Evolutionary conservation across 495 filamentous ascomycete genomes (phyloP).

Genomic region (Aspergillus biplanus): DNA sequence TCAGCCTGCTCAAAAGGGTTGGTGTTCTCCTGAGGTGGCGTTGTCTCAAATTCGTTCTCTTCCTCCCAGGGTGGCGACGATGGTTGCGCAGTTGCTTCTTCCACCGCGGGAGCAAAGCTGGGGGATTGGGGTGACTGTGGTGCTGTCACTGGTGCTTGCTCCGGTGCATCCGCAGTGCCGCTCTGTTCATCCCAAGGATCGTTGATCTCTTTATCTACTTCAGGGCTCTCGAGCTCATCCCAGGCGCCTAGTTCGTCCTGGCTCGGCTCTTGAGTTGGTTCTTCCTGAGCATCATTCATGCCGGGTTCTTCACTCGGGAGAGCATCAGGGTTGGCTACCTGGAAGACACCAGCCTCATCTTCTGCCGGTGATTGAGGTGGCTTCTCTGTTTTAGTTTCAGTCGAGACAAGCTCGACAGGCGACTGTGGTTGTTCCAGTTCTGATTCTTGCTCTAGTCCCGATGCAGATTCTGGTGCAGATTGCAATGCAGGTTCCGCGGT

Average conservation of each 20-base stretch:
- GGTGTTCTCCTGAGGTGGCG: conserved; percentile 1
- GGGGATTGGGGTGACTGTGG: conserved; percentile 26
- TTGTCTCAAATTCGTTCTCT: neutral
- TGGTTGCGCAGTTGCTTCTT: conserved; percentile 5
- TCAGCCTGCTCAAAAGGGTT: neutral
- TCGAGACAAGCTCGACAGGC: conserved; percentile 28
- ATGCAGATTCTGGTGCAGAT: conserved; percentile 18
- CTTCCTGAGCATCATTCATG: conserved; percentile 28
- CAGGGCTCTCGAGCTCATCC: conserved; percentile 15
- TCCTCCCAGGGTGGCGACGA: conserved; percentile 16
- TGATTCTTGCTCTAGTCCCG: conserved; percentile 26
- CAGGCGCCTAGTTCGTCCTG: conserved; percentile 24
- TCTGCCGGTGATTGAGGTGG: conserved; percentile 24
- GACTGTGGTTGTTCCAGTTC: conserved; percentile 24
- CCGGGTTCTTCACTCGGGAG: conserved; percentile 23
- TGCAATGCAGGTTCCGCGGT: conserved; percentile 13
- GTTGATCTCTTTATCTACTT: conserved; percentile 19
- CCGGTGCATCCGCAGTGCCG: conserved; percentile 19
- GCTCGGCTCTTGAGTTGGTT: conserved; percentile 18
- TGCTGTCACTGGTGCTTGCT: conserved; percentile 30
- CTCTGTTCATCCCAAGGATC: conserved; percentile 23
- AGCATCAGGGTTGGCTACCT: conserved; percentile 23
- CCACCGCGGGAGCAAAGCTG: conserved; percentile 32
- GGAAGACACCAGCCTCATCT: conserved; percentile 27
- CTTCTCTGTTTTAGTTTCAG: conserved; percentile 26